These are phyloP conservation scores for Rhododendron molle DNA, from an alignment of 148 eudicot genomes.

Conservation along the genomic window DNA sequence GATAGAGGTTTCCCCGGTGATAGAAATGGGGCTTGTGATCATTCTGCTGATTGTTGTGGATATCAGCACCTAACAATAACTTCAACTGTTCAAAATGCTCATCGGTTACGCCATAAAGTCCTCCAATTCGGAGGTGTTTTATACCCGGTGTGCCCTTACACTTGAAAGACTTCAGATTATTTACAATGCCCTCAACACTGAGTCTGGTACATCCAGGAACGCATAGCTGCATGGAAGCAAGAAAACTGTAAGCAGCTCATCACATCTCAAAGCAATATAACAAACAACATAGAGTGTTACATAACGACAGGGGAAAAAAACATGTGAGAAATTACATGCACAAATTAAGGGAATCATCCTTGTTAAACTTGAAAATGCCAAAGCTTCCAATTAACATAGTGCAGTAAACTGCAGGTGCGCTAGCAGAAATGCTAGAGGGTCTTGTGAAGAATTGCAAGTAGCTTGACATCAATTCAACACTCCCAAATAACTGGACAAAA, in stretches of 20 bases:
- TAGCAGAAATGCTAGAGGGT: neutral
- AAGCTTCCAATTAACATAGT: neutral
- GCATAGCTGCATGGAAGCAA: slow-evolving; percentile 51
- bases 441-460: neutral
- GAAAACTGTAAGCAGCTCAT: neutral
- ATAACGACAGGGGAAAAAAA: neutral
- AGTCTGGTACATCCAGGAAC: slow-evolving; percentile 74
- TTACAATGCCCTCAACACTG: slow-evolving; percentile 56
- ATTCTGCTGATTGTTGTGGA: slow-evolving; percentile 7
- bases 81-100: slow-evolving; percentile 64
- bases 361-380: neutral
- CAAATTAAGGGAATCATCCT: neutral
- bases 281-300: neutral
- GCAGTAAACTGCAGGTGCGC: neutral
- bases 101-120: slow-evolving; percentile 44
- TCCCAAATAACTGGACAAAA: neutral
- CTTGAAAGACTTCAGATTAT: slow-evolving; percentile 47
- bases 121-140: slow-evolving; percentile 64
- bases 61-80: slow-evolving; percentile 38
- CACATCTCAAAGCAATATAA: neutral
- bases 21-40: slow-evolving; percentile 46
- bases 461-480: neutral
- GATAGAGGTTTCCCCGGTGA: slow-evolving; percentile 35
- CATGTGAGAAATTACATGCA: neutral
- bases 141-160: slow-evolving; percentile 42